These are phyloP conservation scores for Arthroderma sp. DNA, from an alignment of 2,329 filamentous ascomycete species.

Conservation along the genomic window DNA sequence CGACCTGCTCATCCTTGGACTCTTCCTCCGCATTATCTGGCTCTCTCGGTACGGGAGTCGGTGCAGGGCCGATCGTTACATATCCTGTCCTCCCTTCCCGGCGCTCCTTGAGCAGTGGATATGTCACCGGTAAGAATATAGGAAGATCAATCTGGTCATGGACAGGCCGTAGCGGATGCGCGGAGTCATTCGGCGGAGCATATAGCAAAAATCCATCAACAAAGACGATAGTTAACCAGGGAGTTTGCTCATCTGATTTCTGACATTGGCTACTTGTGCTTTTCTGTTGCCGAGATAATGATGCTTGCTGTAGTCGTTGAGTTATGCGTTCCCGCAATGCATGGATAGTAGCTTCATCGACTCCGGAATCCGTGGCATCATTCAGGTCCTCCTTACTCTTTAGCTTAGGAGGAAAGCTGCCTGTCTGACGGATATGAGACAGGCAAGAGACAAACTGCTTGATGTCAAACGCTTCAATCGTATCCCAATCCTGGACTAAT, in stretches of 20 bases:
- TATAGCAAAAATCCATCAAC: constrained; percentile 86
- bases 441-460: constrained; percentile 56
- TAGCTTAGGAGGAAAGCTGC: constrained; percentile 40
- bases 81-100: constrained; percentile 35
- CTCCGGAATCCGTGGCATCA: constrained; percentile 35
- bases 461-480: constrained; percentile 64
- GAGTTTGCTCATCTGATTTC: not conserved
- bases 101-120: constrained; percentile 35
- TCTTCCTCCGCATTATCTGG: not conserved
- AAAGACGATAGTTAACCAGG: constrained; percentile 46
- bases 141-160: constrained; percentile 52
- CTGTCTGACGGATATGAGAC: constrained; percentile 56
- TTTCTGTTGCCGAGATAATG: not conserved
- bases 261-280: not conserved
- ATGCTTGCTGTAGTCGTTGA: constrained; percentile 13
- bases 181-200: constrained; percentile 32
- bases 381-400: constrained; percentile 50
- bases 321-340: constrained; percentile 19
- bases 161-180: constrained; percentile 21
- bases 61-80: constrained; percentile 35
- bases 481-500: constrained; percentile 81
- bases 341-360: constrained; percentile 20
- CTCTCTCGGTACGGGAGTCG: constrained; percentile 14
- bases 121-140: constrained; percentile 63
- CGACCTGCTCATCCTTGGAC: constrained; percentile 5